A percentile compares a stretch with the other conserved stretches of the same genome.
phyloP scores from a whole-genome alignment of 1,139 yeast species.

The Geotrichum aggregatum region DNA sequence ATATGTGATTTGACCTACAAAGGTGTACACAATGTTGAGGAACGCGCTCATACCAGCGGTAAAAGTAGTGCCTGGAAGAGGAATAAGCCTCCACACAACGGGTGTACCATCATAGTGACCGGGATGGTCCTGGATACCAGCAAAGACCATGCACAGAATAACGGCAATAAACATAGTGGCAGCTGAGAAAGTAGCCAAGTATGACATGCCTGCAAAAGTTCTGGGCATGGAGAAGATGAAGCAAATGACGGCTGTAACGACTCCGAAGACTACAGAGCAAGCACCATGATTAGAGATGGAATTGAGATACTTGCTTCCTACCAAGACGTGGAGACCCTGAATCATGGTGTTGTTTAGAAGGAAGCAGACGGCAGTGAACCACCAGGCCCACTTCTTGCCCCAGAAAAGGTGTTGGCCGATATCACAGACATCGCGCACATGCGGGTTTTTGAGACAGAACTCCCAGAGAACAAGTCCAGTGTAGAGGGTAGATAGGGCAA shows the following conservation, averaged over 20 bases:
- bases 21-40: slow-evolving; percentile 57
- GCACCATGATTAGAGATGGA: slow-evolving; percentile 51
- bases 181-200: slow-evolving; percentile 51
- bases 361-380: slow-evolving; percentile 53
- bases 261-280: slow-evolving; percentile 52
- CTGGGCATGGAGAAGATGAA: slow-evolving; percentile 52
- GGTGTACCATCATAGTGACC: slow-evolving; percentile 42
- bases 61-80: slow-evolving; percentile 49
- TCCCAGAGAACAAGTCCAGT: slow-evolving; percentile 54
- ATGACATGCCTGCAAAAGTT: slow-evolving; percentile 51
- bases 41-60: slow-evolving; percentile 56
- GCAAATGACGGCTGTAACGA: slow-evolving; percentile 48
- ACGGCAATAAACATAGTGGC: slow-evolving; percentile 56
- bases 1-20: slow-evolving; percentile 60
- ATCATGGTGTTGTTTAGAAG: slow-evolving; percentile 53
- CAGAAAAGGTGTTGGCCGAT: slow-evolving; percentile 57
- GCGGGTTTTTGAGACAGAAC: slow-evolving; percentile 53
- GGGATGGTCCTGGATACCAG: slow-evolving; percentile 53
- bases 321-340: slow-evolving; percentile 56
- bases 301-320: slow-evolving; percentile 57
- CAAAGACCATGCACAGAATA: slow-evolving; percentile 50
- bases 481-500: slow-evolving; percentile 50
- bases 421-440: slow-evolving; percentile 52
- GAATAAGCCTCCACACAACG: slow-evolving; percentile 48
- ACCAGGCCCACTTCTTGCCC: slow-evolving; percentile 53